Evolutionary conservation across 441 rosid species (phyloP).

Genomic region (Macaranga tanarius): DNA sequence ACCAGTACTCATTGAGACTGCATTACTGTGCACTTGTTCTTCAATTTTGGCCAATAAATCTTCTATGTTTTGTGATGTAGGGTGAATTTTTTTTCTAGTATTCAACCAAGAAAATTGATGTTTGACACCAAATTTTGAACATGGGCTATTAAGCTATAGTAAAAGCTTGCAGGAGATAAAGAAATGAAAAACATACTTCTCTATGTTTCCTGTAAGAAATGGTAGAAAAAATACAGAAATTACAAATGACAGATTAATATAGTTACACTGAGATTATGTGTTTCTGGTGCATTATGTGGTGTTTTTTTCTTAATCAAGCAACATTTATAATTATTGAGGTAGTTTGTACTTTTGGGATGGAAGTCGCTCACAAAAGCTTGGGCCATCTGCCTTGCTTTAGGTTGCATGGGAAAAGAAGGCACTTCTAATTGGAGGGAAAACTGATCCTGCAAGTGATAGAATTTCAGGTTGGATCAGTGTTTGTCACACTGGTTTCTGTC

Average conservation of each 20-base stretch:
- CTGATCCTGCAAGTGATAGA: conserved; percentile 73
- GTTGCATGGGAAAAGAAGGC: conserved; percentile 96
- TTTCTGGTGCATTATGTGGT: background rate
- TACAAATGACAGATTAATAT: background rate
- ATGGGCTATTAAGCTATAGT: background rate
- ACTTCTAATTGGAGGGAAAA: conserved; percentile 88
- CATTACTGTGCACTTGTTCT: background rate
- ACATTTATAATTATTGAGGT: background rate
- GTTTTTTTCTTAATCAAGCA: background rate
- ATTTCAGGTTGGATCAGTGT: conserved; percentile 61
- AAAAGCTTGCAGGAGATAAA: background rate
- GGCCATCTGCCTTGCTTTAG: conserved; percentile 34
- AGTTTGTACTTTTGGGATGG: background rate
- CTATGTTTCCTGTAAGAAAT: background rate
- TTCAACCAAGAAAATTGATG: background rate
- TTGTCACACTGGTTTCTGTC: conserved; percentile 7
- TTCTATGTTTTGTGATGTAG: background rate
- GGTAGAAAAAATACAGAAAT: background rate
- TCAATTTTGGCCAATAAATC: background rate
- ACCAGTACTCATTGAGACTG: background rate
- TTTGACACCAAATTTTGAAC: background rate
- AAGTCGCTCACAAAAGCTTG: conserved; percentile 11
- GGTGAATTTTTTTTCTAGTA: background rate
- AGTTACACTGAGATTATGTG: background rate
- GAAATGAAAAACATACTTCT: background rate